Conservation (phyloP, 139 green algal genomes). For the Chlamydomonas incerta region DNA sequence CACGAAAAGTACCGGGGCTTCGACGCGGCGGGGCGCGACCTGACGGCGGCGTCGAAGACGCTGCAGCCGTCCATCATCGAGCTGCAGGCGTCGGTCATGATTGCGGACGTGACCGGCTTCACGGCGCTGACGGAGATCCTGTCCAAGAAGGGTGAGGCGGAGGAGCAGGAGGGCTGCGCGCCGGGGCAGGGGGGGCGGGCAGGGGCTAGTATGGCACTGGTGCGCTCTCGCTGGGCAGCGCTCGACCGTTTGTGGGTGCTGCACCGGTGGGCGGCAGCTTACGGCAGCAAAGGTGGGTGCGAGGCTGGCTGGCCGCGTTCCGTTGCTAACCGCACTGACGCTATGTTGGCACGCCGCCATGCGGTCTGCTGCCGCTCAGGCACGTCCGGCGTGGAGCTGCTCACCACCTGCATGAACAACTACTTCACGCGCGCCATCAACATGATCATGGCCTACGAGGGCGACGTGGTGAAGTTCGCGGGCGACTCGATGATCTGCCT, state of each 20-base stretch:
- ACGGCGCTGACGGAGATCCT: conserved; percentile 84
- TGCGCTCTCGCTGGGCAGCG: too few relatives aligned
- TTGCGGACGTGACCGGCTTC: conserved; percentile 89
- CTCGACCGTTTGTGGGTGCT: too few relatives aligned
- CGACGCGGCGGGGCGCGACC: conserved; percentile 38
- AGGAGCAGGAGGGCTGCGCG: too few relatives aligned
- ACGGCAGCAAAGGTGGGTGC: too few relatives aligned
- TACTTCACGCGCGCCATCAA: conserved; percentile 87
- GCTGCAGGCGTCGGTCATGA: conserved; percentile 74
- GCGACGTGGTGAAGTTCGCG: conserved; percentile 89
- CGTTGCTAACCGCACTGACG: too few relatives aligned
- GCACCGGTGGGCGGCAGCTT: too few relatives aligned
- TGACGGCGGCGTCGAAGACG: conserved; percentile 35
- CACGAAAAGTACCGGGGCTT: conserved; percentile 51
- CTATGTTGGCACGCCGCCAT: background rate
- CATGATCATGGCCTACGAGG: conserved; percentile 73
- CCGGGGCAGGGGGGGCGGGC: too few relatives aligned
- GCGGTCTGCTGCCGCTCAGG: background rate
- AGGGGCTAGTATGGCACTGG: too few relatives aligned
- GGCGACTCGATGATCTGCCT: conserved; percentile 87
- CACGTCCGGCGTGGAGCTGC: conserved; percentile 78
- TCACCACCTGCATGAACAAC: conserved; percentile 89
- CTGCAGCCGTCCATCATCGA: conserved; percentile 63
- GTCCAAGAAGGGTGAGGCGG: conserved; percentile 62
- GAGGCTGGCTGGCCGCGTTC: too few relatives aligned